Base-by-base conservation (phyloP, 345 rosid genomes). In the Populus simonii region DNA sequence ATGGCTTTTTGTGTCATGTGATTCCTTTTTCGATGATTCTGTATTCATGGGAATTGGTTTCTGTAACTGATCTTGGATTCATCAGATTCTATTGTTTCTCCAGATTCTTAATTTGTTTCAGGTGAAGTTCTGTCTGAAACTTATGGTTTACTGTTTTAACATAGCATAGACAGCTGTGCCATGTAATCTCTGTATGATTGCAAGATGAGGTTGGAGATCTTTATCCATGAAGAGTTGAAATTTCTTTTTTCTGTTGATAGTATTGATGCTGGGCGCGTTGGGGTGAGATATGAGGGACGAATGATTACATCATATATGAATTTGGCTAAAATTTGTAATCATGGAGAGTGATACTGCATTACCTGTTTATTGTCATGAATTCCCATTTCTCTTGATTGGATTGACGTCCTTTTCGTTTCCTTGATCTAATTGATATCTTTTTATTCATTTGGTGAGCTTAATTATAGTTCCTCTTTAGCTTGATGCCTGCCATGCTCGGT, bases 31-130 rank as follows among this genome's bases (percentile, higher is more conserved):
- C 47, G 62, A 55, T 80, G 80, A 79, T 69, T 83, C 51, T 73
- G 82, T 74, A 41, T 80, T 74, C 67, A n/a, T 72, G 80, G 84
- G 81, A 72, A 78, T 79, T 59, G 70, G 79, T 68, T 82, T 66
- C 77, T 83, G 81, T 75, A 66, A 68, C 85, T 86, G 88, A 80
- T 87, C 53, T 79, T 72, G 72, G 77, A 82, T 80, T 83, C 82
- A 67, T 80, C 83, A 76, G 83, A 69, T 83, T 85, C 85, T 80
- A 1, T 73, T 77, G 73, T 80, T 79, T 85, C 84, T 78, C 85
- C 86, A 74, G 82, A 84, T 77, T 84, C 80, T 80, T 84, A 55
- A 66, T 70, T 78, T 47, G 43, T 86, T 75, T 73, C 75, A 39
- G 87, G 87, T 82, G 38, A 86, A 76, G 51, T 76, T 65, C 73